A percentile compares a stretch with the other conserved stretches of the same genome.
These are phyloP conservation scores for Eucalyptus erythrocorys DNA, from an alignment of 345 rosid genomes.

Conservation along the genomic window DNA sequence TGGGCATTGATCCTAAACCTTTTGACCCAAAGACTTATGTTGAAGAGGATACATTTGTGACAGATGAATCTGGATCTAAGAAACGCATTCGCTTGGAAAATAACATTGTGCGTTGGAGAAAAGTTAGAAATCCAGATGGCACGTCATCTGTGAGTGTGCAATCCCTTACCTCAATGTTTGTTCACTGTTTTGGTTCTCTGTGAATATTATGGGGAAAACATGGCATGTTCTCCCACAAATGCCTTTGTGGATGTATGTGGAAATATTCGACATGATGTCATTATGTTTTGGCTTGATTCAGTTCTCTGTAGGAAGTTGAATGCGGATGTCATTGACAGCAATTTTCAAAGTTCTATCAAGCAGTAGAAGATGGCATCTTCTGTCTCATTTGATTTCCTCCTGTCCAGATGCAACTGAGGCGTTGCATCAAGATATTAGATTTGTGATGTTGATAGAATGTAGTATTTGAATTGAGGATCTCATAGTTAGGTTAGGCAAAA, in stretches of 20 bases:
- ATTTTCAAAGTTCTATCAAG: neutral
- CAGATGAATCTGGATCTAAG: constrained; percentile 75
- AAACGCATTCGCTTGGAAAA: constrained; percentile 82
- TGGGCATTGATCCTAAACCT: constrained; percentile 92
- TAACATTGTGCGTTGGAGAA: constrained; percentile 88
- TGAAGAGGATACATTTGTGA: constrained; percentile 80
- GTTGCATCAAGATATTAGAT: neutral
- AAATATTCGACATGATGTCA: neutral
- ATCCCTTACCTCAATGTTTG: neutral
- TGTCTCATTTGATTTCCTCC: neutral
- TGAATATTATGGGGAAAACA: neutral
- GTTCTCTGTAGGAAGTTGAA: neutral
- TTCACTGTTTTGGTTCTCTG: neutral
- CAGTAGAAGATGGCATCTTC: neutral
- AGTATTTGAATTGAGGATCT: neutral
- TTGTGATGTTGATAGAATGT: neutral
- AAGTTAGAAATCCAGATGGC: constrained; percentile 60
- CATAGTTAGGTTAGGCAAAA: neutral
- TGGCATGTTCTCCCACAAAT: neutral
- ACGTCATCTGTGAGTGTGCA: constrained; percentile 55
- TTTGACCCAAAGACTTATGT: constrained; percentile 91
- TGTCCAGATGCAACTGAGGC: neutral
- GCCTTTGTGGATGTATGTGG: neutral
- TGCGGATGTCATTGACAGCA: neutral
- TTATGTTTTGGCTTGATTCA: neutral